Evolutionary conservation across 257 asterid species (phyloP), one percentile per base, ranked within the genome.

Genomic region (Coffea canephora): DNA sequence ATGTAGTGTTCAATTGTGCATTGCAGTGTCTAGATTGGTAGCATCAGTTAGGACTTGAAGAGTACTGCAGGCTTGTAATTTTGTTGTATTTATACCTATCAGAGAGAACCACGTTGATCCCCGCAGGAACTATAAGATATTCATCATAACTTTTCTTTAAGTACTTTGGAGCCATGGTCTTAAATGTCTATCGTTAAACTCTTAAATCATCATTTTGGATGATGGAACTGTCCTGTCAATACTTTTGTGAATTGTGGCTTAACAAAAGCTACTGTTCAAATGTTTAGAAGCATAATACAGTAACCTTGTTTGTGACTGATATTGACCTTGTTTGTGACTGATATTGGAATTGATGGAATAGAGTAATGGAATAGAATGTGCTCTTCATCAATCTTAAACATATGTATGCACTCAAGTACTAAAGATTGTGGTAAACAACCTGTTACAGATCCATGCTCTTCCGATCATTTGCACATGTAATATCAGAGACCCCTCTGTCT

Each of bases 381-480:
- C 1, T 67, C 31, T 23, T 25, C 43, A 45, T 76, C 25, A n/a
- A 75, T 12, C 62, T 62, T 8, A 23, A 65, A 49, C 27, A 65
- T 45, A 27, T 10, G 4, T 45, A 18, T 43, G 50, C 39, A 27
- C 54, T 8, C 54, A 72, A 71, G 55, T 82, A 54, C 36, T 71
- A 48, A 59, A 73, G 59, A 64, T 68, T 62, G 48, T 79, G 66
- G 16, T 49, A 23, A 72, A 65, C 74, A 36, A 83, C 75, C 75
- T 19, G 81, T 85, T 80, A 77, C 93, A 95, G 99, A 84, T 88
- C 88, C 75, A 90, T 96, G 94, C 91, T 92, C 46, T 87, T 84
- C 78, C 86, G 93, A 80, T 94, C 97, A 66, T 82, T 89, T 81
- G 94, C 97, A 39, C 95, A 96, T 77, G 79, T 96, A 77, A 87